Conservation (phyloP, 2,329 filamentous ascomycete species). For the Colletotrichum sp. region DNA sequence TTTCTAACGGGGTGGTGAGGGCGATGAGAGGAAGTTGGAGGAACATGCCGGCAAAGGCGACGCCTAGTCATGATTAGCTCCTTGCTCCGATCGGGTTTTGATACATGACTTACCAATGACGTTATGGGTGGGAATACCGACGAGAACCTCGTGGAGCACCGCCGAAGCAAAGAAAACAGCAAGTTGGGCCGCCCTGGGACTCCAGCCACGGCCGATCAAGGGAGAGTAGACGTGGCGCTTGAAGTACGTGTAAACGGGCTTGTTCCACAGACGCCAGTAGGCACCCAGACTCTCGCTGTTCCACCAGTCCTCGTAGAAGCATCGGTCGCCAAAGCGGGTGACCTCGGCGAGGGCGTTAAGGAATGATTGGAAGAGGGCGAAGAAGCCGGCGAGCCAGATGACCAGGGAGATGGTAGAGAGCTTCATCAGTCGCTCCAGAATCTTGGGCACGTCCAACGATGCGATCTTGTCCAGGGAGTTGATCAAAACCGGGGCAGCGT, state of each 20-base stretch:
- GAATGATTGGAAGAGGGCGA: constrained; percentile 91
- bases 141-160: constrained; percentile 87
- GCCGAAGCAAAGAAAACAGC: constrained; percentile 90
- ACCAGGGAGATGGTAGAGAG: constrained; percentile 93
- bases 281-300: constrained; percentile 84
- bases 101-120: constrained; percentile 69
- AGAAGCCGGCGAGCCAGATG: constrained; percentile 98
- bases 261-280: constrained; percentile 98
- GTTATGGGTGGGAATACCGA: constrained; percentile 94
- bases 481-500: constrained; percentile 85
- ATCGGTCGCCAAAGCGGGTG: constrained; percentile 86
- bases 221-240: constrained; percentile 92
- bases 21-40: constrained; percentile 88
- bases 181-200: constrained; percentile 70
- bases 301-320: constrained; percentile 99
- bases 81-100: not conserved
- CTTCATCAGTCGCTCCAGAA: constrained; percentile 90
- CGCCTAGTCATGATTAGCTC: constrained; percentile 56
- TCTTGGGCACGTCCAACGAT: constrained; percentile 78
- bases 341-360: constrained; percentile 92
- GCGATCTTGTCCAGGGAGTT: constrained; percentile 92
- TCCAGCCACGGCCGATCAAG: constrained; percentile 83
- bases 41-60: constrained; percentile 94
- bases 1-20: constrained; percentile 79
- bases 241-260: constrained; percentile 97